These are phyloP conservation scores for Bertia moriformis DNA, from an alignment of 2,329 filamentous ascomycete genomes.

Conservation along the genomic window DNA sequence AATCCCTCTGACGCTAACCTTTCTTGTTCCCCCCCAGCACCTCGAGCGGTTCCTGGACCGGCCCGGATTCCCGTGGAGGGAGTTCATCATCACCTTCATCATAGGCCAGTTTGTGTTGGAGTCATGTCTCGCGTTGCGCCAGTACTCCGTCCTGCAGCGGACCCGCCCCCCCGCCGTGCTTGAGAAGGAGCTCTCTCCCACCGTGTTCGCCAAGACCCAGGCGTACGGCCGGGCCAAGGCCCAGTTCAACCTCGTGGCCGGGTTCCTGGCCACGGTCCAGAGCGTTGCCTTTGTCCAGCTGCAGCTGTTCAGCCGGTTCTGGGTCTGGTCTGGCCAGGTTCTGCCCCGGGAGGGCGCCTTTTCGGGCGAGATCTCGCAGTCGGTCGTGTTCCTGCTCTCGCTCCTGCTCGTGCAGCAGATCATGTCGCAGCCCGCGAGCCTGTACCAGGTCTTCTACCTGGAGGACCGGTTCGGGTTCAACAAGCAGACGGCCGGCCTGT, in stretches of 20 bases:
- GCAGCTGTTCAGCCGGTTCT: conserved; percentile 81
- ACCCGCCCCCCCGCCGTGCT: conserved; percentile 74
- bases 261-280: conserved; percentile 73
- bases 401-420: conserved; percentile 73
- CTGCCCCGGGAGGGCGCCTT: conserved; percentile 63
- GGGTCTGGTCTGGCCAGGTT: conserved; percentile 65
- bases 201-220: conserved; percentile 90
- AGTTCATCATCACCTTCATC: conserved; percentile 85
- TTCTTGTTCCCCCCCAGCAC: conserved; percentile 40
- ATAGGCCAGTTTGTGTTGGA: conserved; percentile 83
- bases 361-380: conserved; percentile 84
- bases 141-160: conserved; percentile 74
- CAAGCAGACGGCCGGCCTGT: conserved; percentile 83
- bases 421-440: conserved; percentile 63
- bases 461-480: conserved; percentile 98
- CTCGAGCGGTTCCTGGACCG: conserved; percentile 78
- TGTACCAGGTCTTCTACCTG: conserved; percentile 90
- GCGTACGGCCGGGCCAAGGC: conserved; percentile 93
- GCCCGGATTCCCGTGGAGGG: conserved; percentile 93
- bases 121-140: conserved; percentile 73
- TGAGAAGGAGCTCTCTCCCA: conserved; percentile 71
- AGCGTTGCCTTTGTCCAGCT: conserved; percentile 81
- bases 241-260: conserved; percentile 69
- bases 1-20: too few relatives aligned
- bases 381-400: conserved; percentile 76